Percentiles rank a stretch among this genome's conserved stretches.
These are phyloP conservation scores for Scolecobasidium constrictum DNA, from an alignment of 2,329 filamentous ascomycete genomes.

Conservation along the genomic window DNA sequence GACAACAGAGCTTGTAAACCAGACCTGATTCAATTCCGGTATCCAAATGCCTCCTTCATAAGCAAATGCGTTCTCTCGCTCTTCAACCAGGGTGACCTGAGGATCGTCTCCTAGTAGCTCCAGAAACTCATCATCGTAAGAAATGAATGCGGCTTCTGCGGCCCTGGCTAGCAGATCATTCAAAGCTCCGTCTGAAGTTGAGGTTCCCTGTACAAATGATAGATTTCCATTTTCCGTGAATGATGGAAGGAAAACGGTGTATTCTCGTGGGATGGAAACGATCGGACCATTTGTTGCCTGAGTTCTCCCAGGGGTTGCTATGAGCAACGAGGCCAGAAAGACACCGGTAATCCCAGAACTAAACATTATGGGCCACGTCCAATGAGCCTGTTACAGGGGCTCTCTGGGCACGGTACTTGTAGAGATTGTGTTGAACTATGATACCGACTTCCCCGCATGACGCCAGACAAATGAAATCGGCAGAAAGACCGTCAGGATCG, in stretches of 20 bases:
- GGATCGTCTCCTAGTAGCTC: conserved; percentile 17
- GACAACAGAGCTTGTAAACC: conserved; percentile 12
- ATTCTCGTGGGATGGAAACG: conserved; percentile 11
- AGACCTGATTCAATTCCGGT: conserved; percentile 16
- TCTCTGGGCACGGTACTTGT: too few relatives aligned
- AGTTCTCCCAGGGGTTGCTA: too few relatives aligned
- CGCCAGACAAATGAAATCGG: too few relatives aligned
- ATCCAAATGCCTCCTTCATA: conserved; percentile 19
- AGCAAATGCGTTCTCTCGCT: conserved; percentile 13
- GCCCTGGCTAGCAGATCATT: conserved; percentile 9
- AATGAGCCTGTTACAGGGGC: too few relatives aligned
- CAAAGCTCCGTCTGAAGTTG: conserved; percentile 6
- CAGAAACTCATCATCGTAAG: conserved; percentile 17
- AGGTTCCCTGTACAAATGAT: conserved; percentile 11
- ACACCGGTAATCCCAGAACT: too few relatives aligned
- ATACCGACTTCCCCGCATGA: too few relatives aligned
- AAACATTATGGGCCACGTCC: too few relatives aligned
- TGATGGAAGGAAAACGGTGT: conserved; percentile 12
- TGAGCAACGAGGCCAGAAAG: too few relatives aligned
- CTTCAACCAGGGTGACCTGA: conserved; percentile 15
- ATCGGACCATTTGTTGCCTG: neutral
- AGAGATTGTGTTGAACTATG: too few relatives aligned
- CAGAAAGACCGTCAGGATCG: too few relatives aligned
- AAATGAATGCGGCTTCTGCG: conserved; percentile 14
- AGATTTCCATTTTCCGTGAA: conserved; percentile 9